These are phyloP conservation scores for Solanum arcanum DNA, from an alignment of 257 asterid species.

Conservation along the genomic window DNA sequence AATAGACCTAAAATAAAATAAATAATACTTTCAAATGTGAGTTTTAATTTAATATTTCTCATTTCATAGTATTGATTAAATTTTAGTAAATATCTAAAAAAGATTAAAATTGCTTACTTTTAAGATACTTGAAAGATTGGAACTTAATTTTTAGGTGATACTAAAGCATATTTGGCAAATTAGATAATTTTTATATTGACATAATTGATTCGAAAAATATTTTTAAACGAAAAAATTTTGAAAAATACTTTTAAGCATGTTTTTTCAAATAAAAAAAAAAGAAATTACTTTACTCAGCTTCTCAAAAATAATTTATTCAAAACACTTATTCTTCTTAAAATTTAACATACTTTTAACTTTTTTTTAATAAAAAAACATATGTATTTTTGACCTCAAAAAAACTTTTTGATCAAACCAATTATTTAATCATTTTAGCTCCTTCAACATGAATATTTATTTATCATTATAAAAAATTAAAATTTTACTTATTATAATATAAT, in stretches of 20 bases:
- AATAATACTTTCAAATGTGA: background rate
- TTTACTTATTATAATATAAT: background rate
- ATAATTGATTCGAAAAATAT: background rate
- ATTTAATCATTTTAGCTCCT: background rate
- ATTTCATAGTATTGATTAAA: background rate
- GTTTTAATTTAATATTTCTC: background rate
- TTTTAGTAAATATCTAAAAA: background rate
- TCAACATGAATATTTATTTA: background rate
- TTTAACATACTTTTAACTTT: background rate
- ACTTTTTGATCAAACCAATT: background rate
- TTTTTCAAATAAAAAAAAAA: background rate
- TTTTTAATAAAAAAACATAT: background rate
- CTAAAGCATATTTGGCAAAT: background rate
- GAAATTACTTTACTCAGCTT: background rate
- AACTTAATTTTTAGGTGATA: background rate
- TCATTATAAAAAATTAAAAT: background rate
- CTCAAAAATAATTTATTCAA: background rate
- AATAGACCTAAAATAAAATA: background rate
- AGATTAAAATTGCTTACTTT: background rate
- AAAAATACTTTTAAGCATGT: background rate
- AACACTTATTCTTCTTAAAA: background rate
- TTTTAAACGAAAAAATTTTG: background rate
- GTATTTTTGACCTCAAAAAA: background rate
- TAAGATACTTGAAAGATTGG: background rate
- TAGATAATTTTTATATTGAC: too few relatives aligned